Conservation (phyloP, 345 rosid genomes). For the Hibiscus syriacus region DNA sequence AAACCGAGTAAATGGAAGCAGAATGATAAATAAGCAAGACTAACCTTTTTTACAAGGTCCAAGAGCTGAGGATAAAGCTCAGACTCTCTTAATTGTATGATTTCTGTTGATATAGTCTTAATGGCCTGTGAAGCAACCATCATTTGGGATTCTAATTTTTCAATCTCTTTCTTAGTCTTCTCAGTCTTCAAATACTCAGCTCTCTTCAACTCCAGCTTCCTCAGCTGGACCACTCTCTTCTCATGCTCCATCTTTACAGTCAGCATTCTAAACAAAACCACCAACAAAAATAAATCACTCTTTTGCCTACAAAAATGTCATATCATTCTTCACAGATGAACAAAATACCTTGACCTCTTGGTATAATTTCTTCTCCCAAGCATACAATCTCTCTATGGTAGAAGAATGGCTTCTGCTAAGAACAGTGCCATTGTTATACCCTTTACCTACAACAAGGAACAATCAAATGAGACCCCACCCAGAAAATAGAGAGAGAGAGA, state of each 20-base stretch:
- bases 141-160: slow-evolving; percentile 81
- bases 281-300: too few relatives aligned
- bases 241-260: slow-evolving; percentile 68
- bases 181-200: slow-evolving; percentile 73
- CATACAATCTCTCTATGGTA: slow-evolving; percentile 77
- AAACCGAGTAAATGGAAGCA: not conserved
- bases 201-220: slow-evolving; percentile 83
- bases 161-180: slow-evolving; percentile 76
- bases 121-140: slow-evolving; percentile 77
- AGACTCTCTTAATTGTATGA: slow-evolving; percentile 69
- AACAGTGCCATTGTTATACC: slow-evolving; percentile 38
- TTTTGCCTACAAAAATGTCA: not conserved
- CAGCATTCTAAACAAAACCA: slow-evolving; percentile 51
- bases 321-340: not conserved
- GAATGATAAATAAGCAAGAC: slow-evolving; percentile 14
- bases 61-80: slow-evolving; percentile 87
- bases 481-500: not conserved
- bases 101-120: slow-evolving; percentile 71
- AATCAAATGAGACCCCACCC: not conserved
- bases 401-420: slow-evolving; percentile 56
- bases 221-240: slow-evolving; percentile 62
- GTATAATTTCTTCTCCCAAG: slow-evolving; percentile 96
- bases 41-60: slow-evolving; percentile 82
- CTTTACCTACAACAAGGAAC: slow-evolving; percentile 39
- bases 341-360: slow-evolving; percentile 76